These are phyloP conservation scores for Calonectria hongkongensis DNA, from an alignment of 2,329 filamentous ascomycete genomes.

Conservation along the genomic window DNA sequence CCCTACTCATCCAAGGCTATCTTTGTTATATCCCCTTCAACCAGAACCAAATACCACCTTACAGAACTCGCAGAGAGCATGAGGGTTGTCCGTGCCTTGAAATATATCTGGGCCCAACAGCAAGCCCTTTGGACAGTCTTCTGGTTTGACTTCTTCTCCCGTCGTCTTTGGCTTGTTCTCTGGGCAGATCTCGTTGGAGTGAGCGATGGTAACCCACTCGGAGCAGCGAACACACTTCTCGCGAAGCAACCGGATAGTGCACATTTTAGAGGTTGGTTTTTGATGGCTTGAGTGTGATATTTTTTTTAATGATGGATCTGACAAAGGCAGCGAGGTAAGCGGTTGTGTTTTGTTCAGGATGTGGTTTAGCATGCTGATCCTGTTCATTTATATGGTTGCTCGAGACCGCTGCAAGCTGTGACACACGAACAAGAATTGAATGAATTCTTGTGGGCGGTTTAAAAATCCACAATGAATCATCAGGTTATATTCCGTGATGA, in stretches of 20 bases:
- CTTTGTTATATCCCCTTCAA: background rate
- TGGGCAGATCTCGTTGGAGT: background rate
- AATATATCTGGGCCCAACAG: background rate
- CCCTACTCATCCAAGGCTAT: background rate
- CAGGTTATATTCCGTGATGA: background rate
- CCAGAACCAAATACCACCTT: background rate
- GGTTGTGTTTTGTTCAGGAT: no score
- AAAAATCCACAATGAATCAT: background rate
- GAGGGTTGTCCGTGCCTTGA: slow-evolving; percentile 23
- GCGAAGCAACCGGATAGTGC: background rate
- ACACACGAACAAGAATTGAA: background rate
- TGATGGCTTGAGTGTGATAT: background rate
- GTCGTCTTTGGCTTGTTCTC: slow-evolving; percentile 5
- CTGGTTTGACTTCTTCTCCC: background rate
- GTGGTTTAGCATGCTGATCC: background rate
- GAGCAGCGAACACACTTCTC: slow-evolving; percentile 10
- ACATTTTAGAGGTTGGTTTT: background rate
- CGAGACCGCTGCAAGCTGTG: background rate
- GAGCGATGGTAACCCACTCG: background rate
- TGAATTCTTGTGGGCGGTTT: background rate
- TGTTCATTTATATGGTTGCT: background rate
- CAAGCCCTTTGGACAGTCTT: slow-evolving; percentile 1
- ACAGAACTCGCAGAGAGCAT: slow-evolving; percentile 20
- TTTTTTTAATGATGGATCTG: background rate
- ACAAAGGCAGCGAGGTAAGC: no score